phyloP scores from a whole-genome alignment of 306 rosid species.

The Quercus parvula region DNA sequence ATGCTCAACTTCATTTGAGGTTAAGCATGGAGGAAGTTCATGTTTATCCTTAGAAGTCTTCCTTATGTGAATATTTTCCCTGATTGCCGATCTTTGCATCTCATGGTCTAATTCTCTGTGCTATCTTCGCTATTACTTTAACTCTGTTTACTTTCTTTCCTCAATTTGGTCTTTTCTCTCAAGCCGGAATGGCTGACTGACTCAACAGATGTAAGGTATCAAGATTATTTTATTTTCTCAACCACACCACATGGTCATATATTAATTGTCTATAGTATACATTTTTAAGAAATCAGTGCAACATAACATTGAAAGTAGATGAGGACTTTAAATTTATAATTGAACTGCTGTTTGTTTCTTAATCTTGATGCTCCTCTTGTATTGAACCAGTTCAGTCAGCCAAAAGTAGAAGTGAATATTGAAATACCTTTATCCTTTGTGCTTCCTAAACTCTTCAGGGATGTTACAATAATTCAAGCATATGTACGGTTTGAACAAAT shows the following conservation, averaged over 20 bases:
- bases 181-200: not conserved
- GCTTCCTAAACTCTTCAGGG: not conserved
- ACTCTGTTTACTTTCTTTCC: not conserved
- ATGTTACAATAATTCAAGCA: not conserved
- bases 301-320: no score
- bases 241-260: no score
- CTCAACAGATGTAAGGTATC: not conserved
- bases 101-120: not conserved
- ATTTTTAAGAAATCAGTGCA: no score
- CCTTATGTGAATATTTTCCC: not conserved
- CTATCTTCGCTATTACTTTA: not conserved
- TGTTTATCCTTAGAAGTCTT: not conserved
- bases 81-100: not conserved
- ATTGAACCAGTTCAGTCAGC: not conserved
- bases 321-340: no score
- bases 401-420: not conserved
- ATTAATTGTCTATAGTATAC: no score
- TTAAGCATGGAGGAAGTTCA: not conserved
- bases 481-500: not conserved
- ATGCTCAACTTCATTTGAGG: not conserved
- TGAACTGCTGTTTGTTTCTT: not conserved
- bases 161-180: not conserved
- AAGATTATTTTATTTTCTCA: not conserved
- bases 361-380: not conserved
- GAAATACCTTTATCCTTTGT: not conserved